A percentile compares a stretch with the other conserved stretches of the same genome.
Conservation (phyloP, 148 eudicot species). For the Rhododendron henanense region DNA sequence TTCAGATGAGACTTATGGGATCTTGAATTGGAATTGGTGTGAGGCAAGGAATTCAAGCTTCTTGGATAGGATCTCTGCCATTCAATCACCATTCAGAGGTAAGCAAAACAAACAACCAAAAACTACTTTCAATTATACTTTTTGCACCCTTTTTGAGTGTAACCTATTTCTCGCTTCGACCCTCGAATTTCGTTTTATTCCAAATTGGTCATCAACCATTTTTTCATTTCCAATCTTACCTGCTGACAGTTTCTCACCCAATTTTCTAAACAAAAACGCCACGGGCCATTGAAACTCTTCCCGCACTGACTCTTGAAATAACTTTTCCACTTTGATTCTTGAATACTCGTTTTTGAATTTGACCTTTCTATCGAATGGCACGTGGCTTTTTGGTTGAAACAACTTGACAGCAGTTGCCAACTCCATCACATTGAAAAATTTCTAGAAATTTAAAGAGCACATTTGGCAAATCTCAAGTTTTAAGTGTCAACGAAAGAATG, state of each 20-base stretch:
- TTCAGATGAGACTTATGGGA: slow-evolving; percentile 62
- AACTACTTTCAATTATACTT: neutral
- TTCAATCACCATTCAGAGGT: slow-evolving; percentile 77
- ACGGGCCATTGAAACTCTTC: neutral
- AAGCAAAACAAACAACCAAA: neutral
- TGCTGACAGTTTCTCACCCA: neutral
- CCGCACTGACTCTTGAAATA: neutral
- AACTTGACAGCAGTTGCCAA: neutral
- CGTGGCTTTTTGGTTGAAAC: neutral
- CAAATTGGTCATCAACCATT: neutral
- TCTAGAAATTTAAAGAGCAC: neutral
- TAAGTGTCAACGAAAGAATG: neutral
- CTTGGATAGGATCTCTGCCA: slow-evolving; percentile 48
- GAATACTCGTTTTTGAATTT: neutral
- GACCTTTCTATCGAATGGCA: neutral
- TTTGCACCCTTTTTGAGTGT: neutral
- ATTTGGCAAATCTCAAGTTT: neutral
- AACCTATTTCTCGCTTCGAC: neutral
- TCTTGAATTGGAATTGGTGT: slow-evolving; percentile 54
- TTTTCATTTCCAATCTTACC: neutral
- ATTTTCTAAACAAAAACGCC: neutral
- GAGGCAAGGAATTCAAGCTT: slow-evolving; percentile 51
- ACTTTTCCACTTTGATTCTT: neutral
- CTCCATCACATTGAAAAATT: neutral
- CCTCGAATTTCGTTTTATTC: neutral